Evolutionary conservation across 1,284 basidiomycete genomes (phyloP).

Genomic region (Pterula multifida): DNA sequence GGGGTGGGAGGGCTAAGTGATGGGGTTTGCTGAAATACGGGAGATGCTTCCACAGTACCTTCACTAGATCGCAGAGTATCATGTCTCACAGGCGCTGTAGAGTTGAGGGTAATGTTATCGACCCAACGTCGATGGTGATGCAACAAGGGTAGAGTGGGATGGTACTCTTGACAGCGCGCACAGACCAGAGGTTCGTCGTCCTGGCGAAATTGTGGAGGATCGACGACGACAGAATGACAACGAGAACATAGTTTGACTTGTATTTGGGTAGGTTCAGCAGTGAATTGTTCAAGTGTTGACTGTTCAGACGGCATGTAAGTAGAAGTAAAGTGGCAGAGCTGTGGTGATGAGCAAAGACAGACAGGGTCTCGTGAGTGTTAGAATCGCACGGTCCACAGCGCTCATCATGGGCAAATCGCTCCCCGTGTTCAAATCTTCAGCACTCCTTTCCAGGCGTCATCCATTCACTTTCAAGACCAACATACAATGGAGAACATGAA

Average conservation of each 20-base stretch:
- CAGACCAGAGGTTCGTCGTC: neutral
- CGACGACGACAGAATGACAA: slow-evolving; percentile 1
- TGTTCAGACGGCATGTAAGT: slow-evolving; percentile 23
- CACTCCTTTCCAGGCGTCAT: neutral
- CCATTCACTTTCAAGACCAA: neutral
- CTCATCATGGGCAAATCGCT: too few relatives aligned
- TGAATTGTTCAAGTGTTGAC: slow-evolving; percentile 2
- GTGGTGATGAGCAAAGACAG: neutral
- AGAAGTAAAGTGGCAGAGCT: slow-evolving; percentile 7
- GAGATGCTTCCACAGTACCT: neutral
- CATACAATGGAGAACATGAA: neutral
- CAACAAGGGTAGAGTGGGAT: neutral
- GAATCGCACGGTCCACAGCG: neutral
- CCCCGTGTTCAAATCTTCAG: neutral
- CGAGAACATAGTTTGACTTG: slow-evolving; percentile 2
- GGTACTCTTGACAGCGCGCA: neutral
- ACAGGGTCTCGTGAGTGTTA: neutral
- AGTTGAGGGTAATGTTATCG: neutral
- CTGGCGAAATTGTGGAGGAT: neutral
- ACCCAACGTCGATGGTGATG: neutral
- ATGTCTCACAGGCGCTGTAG: neutral
- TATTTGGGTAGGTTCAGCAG: slow-evolving; percentile 4
- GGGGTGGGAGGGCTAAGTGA: neutral
- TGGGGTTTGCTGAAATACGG: neutral
- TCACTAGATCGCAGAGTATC: neutral